Percentiles rank a stretch among this genome's conserved stretches.
Evolutionary conservation across 164 flowering plant genomes (phyloP).

Genomic region (Vitis amurensis): DNA sequence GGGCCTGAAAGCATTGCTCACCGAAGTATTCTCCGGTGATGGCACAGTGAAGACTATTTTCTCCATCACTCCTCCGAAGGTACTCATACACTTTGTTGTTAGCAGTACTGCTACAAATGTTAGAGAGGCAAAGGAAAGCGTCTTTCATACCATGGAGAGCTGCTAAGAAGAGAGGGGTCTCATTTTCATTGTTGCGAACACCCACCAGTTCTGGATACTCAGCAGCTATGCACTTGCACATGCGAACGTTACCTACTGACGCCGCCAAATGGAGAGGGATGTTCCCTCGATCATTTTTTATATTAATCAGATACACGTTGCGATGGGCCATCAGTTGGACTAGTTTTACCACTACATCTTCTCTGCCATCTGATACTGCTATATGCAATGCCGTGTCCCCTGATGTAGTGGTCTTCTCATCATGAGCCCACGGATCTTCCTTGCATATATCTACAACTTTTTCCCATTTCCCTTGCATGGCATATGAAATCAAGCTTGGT

Average conservation of each 20-base stretch:
- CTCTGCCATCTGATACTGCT: conserved; percentile 25
- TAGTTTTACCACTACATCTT: conserved; percentile 9
- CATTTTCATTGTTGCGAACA: conserved; percentile 15
- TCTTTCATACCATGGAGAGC: conserved; percentile 29
- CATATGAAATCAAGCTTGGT: not conserved
- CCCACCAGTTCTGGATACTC: not conserved
- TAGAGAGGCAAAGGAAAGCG: conserved; percentile 28
- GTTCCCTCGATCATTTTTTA: conserved; percentile 20
- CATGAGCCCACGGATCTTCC: not conserved
- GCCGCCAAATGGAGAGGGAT: conserved; percentile 42
- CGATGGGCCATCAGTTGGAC: not conserved
- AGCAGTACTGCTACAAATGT: not conserved
- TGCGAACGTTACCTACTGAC: conserved; percentile 20
- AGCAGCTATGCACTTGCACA: conserved; percentile 20
- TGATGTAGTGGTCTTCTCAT: conserved; percentile 15
- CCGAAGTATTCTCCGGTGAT: conserved; percentile 33
- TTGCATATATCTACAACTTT: conserved; percentile 15
- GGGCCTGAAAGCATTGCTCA: conserved; percentile 1
- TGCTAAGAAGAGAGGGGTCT: conserved; percentile 36
- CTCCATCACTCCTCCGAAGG: conserved; percentile 23
- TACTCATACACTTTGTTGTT: not conserved
- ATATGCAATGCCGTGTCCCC: conserved; percentile 37
- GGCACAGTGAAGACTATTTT: conserved; percentile 35
- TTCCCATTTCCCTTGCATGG: conserved; percentile 26
- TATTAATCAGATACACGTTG: not conserved